Base-by-base conservation (phyloP, 257 asterid genomes). In the Ilex asprella region DNA sequence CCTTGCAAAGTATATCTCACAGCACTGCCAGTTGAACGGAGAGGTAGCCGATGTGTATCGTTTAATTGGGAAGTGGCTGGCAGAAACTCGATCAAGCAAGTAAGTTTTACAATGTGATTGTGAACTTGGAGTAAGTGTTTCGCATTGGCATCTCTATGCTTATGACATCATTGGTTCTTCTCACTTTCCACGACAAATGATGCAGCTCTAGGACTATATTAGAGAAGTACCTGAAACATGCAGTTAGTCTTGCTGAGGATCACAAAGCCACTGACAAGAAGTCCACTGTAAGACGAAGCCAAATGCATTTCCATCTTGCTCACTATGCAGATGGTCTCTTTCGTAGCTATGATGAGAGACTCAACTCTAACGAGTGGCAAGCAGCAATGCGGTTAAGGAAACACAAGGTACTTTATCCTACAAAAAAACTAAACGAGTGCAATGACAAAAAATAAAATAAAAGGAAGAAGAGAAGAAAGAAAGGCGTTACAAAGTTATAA, bases 281-380 rank as follows among this genome's bases (percentile, higher is more conserved):
- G 61, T 83, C 95, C 15, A 41, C 67, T 56, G 85, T 78, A 72
- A 89, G 85, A 75, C 81, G 90, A 74, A 86, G 84, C 73, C 94
- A 86, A 80, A 86, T 89, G 95, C 97, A 89, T 85, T 92, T 86
- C 77, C 95, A 92, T 80, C 99, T 92, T 63, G 95, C 99, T 14
- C 99, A 86, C 68, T 92, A 92, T 73, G 90, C 99, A 39, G 97
- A 92, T 85, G 95, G 89, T 70, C 95, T 92, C 55, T 92, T 86
- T 76, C 99, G 89, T 69, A 89, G 88, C 73, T 88, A 82, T 65
- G 98, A 92, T 58, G 97, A 92, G 70, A 86, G 99, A 79, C 87
- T 92, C 70, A 68, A 81, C 82, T 92, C 99, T 68, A 86, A 72
- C 16, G 99, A 92, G 70, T 92, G 99, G 97, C 96, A 85, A 74